A percentile compares a stretch with the other conserved stretches of the same genome.
These are phyloP conservation scores for Yamadazyma triangularis DNA, from an alignment of 1,139 yeast species.

Conservation along the genomic window DNA sequence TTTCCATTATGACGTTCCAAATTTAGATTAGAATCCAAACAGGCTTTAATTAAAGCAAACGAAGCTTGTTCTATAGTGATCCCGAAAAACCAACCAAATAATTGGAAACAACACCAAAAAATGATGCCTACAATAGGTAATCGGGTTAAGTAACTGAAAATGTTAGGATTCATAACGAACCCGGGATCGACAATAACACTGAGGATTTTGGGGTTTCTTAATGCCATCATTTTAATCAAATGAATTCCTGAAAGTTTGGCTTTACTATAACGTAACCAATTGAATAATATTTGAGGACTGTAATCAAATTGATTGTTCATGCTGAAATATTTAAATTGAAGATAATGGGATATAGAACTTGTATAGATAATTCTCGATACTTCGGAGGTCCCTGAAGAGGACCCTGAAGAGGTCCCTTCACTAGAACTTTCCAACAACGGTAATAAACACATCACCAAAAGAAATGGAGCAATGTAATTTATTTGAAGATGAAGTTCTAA, in stretches of 20 bases:
- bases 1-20: constrained; percentile 62
- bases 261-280: constrained; percentile 76
- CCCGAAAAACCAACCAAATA: constrained; percentile 67
- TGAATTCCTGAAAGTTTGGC: constrained; percentile 83
- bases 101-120: constrained; percentile 65
- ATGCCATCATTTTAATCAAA: constrained; percentile 59
- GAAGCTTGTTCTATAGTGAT: constrained; percentile 71
- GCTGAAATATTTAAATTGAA: constrained; percentile 48
- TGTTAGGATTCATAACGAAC: constrained; percentile 71
- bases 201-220: constrained; percentile 61
- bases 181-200: constrained; percentile 82
- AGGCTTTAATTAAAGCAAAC: constrained; percentile 59
- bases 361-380: constrained; percentile 65
- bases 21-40: constrained; percentile 51
- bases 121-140: constrained; percentile 71
- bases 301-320: constrained; percentile 52
- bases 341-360: constrained; percentile 65
- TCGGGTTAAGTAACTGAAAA: constrained; percentile 71
- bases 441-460: constrained; percentile 59
- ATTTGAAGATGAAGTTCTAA: constrained; percentile 81
- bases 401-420: not conserved
- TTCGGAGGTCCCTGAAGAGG: too few species aligned
- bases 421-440: constrained; percentile 39
- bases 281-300: constrained; percentile 62
- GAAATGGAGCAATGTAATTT: constrained; percentile 71